These are phyloP conservation scores for Phytophthora pini DNA, from an alignment of 352 stramenopile species.

Conservation along the genomic window DNA sequence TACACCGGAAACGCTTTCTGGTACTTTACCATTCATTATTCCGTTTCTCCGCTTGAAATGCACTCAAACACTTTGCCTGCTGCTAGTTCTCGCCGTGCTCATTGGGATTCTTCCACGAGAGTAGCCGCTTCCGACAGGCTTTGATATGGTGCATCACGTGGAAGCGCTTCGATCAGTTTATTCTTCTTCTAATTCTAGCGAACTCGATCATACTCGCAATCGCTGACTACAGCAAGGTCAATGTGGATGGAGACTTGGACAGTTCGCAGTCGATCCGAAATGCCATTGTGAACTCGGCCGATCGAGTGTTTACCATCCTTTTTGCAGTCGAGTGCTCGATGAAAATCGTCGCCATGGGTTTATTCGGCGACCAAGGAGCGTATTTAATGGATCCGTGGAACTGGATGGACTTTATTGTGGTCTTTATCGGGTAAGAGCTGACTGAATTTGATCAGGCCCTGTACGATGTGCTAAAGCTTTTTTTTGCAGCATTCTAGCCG, in stretches of 20 bases:
- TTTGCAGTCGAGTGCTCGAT: slow-evolving; percentile 91
- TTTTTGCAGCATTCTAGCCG: slow-evolving; percentile 54
- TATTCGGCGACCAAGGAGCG: slow-evolving; percentile 66
- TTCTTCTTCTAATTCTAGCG: slow-evolving; percentile 83
- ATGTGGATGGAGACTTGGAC: slow-evolving; percentile 49
- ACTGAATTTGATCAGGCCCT: too few species aligned
- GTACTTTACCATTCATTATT: slow-evolving; percentile 20
- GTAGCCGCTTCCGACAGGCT: slow-evolving; percentile 55
- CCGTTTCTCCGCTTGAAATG: slow-evolving; percentile 56
- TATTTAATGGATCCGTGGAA: slow-evolving; percentile 92
- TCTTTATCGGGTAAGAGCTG: slow-evolving; percentile 72
- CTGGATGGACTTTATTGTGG: slow-evolving; percentile 91
- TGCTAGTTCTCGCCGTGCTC: slow-evolving; percentile 66
- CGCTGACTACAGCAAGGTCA: slow-evolving; percentile 75
- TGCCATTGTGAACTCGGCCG: slow-evolving; percentile 61
- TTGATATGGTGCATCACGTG: slow-evolving; percentile 76
- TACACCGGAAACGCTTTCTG: slow-evolving; percentile 61
- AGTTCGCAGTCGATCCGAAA: slow-evolving; percentile 52
- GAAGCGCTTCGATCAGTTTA: slow-evolving; percentile 84
- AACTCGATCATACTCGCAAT: slow-evolving; percentile 86
- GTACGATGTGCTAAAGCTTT: too few species aligned
- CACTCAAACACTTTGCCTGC: slow-evolving; percentile 43
- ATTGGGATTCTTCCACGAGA: slow-evolving; percentile 56
- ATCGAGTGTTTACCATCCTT: slow-evolving; percentile 63
- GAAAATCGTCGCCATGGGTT: slow-evolving; percentile 91